Conservation (phyloP, 225 moss, liverwort and hornwort species). For the Takakia lepidozioides region DNA sequence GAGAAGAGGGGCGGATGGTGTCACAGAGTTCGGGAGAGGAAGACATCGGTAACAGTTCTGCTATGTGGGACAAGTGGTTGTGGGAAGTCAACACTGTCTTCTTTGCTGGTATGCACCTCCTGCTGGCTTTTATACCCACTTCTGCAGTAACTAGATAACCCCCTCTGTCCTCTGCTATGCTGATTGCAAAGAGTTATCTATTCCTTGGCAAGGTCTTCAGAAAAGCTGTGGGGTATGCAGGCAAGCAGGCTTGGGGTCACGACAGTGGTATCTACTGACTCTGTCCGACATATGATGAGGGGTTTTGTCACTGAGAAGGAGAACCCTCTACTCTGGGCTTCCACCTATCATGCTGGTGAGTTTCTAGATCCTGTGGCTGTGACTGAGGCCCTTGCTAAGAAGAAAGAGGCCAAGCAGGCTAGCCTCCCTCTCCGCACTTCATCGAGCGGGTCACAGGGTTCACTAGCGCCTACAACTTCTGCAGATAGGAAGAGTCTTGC, state of each 20-base stretch:
- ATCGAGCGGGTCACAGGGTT: slow-evolving; percentile 6
- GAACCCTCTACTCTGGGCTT: slow-evolving; percentile 86
- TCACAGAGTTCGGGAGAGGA: slow-evolving; percentile 74
- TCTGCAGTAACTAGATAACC: background rate
- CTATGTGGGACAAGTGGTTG: slow-evolving; percentile 98
- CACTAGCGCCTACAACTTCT: slow-evolving; percentile 2
- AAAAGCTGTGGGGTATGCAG: too few relatives aligned
- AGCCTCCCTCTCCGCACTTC: slow-evolving; percentile 20
- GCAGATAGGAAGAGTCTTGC: background rate
- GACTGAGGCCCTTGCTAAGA: slow-evolving; percentile 56
- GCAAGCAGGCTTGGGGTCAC: slow-evolving; percentile 94
- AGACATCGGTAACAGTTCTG: slow-evolving; percentile 78
- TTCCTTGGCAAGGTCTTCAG: too few relatives aligned
- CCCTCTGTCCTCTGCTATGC: background rate
- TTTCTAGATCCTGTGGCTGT: slow-evolving; percentile 63
- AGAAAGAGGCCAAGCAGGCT: slow-evolving; percentile 49
- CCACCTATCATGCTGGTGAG: slow-evolving; percentile 97
- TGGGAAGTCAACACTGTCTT: slow-evolving; percentile 93
- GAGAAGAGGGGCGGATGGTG: background rate
- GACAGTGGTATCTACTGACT: slow-evolving; percentile 96
- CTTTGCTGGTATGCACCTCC: slow-evolving; percentile 55
- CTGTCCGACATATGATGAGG: slow-evolving; percentile 98
- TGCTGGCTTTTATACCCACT: too few relatives aligned
- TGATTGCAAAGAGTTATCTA: background rate
- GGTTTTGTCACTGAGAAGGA: slow-evolving; percentile 86